Percentiles rank a stretch among this genome's conserved stretches.
These are phyloP conservation scores for Trypanosoma grayi DNA, from an alignment of 208 protist genomes.

Conservation along the genomic window DNA sequence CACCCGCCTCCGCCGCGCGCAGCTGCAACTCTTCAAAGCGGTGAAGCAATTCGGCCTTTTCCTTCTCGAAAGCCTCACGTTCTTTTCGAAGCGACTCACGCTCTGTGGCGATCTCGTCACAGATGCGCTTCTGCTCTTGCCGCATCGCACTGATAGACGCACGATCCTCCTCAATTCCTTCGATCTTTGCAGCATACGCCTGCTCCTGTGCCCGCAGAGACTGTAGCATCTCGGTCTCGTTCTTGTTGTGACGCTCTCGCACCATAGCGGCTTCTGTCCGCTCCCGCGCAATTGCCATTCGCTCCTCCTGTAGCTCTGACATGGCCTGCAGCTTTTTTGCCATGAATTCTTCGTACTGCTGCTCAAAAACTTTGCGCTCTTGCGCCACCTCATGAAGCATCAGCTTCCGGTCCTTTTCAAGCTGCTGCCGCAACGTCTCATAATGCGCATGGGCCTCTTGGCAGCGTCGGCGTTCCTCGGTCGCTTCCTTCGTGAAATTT, in stretches of 20 bases:
- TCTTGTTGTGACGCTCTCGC: conserved; percentile 73
- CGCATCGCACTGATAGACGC: conserved; percentile 49
- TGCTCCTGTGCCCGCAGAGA: conserved; percentile 75
- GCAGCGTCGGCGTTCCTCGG: conserved; percentile 72
- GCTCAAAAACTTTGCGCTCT: conserved; percentile 80
- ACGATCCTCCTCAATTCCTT: conserved; percentile 68
- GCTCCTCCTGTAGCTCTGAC: conserved; percentile 76
- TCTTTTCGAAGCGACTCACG: conserved; percentile 64
- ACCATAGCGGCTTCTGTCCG: conserved; percentile 65
- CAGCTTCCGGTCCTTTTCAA: conserved; percentile 70
- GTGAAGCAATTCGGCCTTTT: conserved; percentile 69
- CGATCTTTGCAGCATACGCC: conserved; percentile 57
- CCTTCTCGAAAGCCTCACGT: conserved; percentile 72
- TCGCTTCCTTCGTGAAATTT: conserved; percentile 57
- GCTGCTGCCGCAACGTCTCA: conserved; percentile 79
- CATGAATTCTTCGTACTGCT: conserved; percentile 82
- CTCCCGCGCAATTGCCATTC: conserved; percentile 60
- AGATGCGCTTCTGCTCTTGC: conserved; percentile 51
- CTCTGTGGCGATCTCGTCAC: conserved; percentile 46
- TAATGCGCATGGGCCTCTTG: conserved; percentile 65
- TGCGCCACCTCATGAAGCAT: conserved; percentile 79
- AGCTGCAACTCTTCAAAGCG: conserved; percentile 66
- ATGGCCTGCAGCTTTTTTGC: conserved; percentile 68
- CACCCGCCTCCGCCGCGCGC: conserved; percentile 66
- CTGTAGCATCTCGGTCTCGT: conserved; percentile 72